These are phyloP conservation scores for Talaromyces verruculosus DNA, from an alignment of 2,329 filamentous ascomycete genomes.

Conservation along the genomic window DNA sequence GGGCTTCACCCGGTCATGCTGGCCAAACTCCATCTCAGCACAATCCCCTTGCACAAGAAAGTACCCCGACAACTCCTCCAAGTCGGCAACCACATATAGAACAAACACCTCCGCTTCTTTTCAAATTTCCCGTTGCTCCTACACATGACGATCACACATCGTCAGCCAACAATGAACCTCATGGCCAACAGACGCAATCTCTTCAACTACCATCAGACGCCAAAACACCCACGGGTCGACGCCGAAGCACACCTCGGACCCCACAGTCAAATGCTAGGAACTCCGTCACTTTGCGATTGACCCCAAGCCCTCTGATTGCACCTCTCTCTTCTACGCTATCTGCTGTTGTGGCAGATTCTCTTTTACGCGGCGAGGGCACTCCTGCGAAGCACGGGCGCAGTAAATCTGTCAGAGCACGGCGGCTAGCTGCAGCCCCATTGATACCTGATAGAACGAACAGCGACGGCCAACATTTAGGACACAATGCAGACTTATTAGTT, in stretches of 20 bases:
- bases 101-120: constrained; percentile 35
- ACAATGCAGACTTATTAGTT: constrained; percentile 25
- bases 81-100: constrained; percentile 23
- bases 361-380: constrained; percentile 57
- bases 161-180: constrained; percentile 23
- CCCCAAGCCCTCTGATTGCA: constrained; percentile 59
- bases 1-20: constrained; percentile 30
- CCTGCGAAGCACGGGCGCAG: constrained; percentile 35
- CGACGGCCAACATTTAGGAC: constrained; percentile 23
- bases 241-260: constrained; percentile 36
- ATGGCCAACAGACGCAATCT: background rate
- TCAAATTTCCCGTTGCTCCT: constrained; percentile 43
- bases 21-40: constrained; percentile 24
- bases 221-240: constrained; percentile 29
- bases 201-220: constrained; percentile 21
- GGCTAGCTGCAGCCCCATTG: constrained; percentile 15
- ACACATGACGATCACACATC: constrained; percentile 29
- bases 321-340: constrained; percentile 61
- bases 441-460: constrained; percentile 18
- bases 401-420: constrained; percentile 15
- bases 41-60: constrained; percentile 27
- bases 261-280: constrained; percentile 44
- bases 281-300: constrained; percentile 54
- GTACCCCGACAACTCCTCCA: constrained; percentile 29
- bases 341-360: constrained; percentile 64